phyloP scores from a whole-genome alignment of 352 stramenopile species.

The Phytophthora rubi region DNA sequence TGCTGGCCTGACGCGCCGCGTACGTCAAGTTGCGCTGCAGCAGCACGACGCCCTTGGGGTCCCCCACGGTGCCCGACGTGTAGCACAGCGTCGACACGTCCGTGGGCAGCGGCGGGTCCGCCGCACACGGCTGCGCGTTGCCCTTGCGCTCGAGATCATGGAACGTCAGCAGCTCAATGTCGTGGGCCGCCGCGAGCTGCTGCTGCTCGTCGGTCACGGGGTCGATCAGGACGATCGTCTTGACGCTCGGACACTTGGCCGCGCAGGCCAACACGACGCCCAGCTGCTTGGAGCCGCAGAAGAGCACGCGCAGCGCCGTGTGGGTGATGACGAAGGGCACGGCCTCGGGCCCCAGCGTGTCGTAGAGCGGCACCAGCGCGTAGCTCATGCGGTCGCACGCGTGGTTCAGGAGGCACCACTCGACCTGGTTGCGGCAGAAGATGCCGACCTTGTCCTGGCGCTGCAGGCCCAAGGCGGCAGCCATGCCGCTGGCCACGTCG shows the following conservation, averaged over 20 bases:
- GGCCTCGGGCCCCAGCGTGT: slow-evolving; percentile 54
- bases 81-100: slow-evolving; percentile 95
- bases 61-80: slow-evolving; percentile 94
- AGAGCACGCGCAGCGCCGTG: slow-evolving; percentile 46
- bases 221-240: slow-evolving; percentile 46
- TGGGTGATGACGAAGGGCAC: slow-evolving; percentile 61
- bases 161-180: slow-evolving; percentile 45
- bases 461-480: slow-evolving; percentile 29
- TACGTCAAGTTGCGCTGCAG: slow-evolving; percentile 75
- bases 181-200: slow-evolving; percentile 21
- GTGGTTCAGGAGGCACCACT: slow-evolving; percentile 47
- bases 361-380: slow-evolving; percentile 56
- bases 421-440: slow-evolving; percentile 51
- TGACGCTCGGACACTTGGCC: slow-evolving; percentile 37
- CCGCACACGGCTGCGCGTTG: slow-evolving; percentile 27
- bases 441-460: slow-evolving; percentile 55
- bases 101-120: slow-evolving; percentile 40
- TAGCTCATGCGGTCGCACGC: slow-evolving; percentile 50
- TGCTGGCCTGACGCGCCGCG: slow-evolving; percentile 16
- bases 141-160: slow-evolving; percentile 37
- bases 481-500: slow-evolving; percentile 41
- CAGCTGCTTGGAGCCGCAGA: slow-evolving; percentile 49
- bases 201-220: slow-evolving; percentile 36
- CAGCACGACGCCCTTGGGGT: slow-evolving; percentile 95
- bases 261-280: slow-evolving; percentile 40